Evolutionary conservation across 371 early-diverging fungal genomes (phyloP), one percentile per base, ranked within the genome.

Genomic region (Mortierella sp.): DNA sequence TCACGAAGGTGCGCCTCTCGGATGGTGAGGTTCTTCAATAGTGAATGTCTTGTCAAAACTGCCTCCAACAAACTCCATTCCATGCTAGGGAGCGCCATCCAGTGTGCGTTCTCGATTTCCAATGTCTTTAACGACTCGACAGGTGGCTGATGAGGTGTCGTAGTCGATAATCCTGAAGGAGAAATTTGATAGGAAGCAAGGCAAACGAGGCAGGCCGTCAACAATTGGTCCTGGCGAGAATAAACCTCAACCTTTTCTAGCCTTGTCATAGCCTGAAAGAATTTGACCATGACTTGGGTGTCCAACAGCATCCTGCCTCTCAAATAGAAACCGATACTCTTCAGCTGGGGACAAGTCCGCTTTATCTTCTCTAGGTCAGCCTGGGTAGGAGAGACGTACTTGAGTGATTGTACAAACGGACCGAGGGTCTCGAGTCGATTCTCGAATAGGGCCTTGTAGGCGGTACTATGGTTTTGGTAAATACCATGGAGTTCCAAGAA

Each of bases 381-480:
- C 8, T 23, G 57, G 15, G 55, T 26, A 13, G 75, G 75, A 22
- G 65, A 53, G 34, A 75, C 70, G 1, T 64, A 51, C 34, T 60
- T 69, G 42, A 75, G 57, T 8, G 70, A 65, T 17, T 75, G 56
- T 23, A 75, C 70, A 65, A 47, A 75, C 17, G 23, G 61, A 7
- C 75, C 75, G 0, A 75, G 70, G 28, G 70, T 56, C n/a, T 66
- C 61, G 53, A 75, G 75, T 31, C 32, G 61, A 1, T 28, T 56
- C 57, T 65, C 70, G 22, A 70, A 69, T 5, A 17, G 47, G 8
- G 58, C 29, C 51, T 70, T 60, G 57, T 47, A 34, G 22, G 19
- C 12, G 54, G 56, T n/a, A 28, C 49, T 49, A 45, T 61, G 56
- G 51, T 65, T 61, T 29, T 57, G 62, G 53, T 61, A 70, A 47